phyloP scores from a whole-genome alignment of 257 asterid species.

The Nicotiana sylvestris region DNA sequence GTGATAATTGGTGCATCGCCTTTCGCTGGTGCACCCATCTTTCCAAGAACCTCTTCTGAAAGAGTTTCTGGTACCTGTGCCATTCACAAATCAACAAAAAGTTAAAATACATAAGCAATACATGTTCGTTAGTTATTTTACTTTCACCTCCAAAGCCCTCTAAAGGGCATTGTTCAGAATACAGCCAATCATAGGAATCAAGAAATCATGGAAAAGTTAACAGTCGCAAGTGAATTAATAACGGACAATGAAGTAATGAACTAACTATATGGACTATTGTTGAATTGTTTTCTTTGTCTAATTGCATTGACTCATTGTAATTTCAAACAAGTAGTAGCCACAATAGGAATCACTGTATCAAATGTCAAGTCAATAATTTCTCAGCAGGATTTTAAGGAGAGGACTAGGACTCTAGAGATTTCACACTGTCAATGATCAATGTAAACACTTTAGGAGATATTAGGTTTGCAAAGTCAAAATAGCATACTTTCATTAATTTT shows the following conservation, averaged over 20 bases:
- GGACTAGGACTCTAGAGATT: background rate
- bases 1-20: slow-evolving; percentile 42
- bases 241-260: background rate
- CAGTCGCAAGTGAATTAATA: background rate
- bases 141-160: background rate
- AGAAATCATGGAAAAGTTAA: background rate
- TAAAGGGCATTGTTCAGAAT: background rate
- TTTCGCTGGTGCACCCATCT: slow-evolving; percentile 60
- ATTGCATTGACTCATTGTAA: background rate
- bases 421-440: background rate
- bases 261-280: background rate
- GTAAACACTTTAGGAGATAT: background rate
- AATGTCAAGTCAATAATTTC: background rate
- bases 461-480: background rate
- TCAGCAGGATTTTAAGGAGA: background rate
- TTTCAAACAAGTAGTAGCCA: background rate
- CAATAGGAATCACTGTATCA: background rate
- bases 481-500: background rate
- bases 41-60: slow-evolving; percentile 43
- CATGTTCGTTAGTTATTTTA: background rate
- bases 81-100: background rate
- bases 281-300: background rate
- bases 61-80: slow-evolving; percentile 57
- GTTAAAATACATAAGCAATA: background rate
- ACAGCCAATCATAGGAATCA: background rate